Evolutionary conservation across 768 basidiomycete species (phyloP).

Genomic region (Suillus tomentosus): DNA sequence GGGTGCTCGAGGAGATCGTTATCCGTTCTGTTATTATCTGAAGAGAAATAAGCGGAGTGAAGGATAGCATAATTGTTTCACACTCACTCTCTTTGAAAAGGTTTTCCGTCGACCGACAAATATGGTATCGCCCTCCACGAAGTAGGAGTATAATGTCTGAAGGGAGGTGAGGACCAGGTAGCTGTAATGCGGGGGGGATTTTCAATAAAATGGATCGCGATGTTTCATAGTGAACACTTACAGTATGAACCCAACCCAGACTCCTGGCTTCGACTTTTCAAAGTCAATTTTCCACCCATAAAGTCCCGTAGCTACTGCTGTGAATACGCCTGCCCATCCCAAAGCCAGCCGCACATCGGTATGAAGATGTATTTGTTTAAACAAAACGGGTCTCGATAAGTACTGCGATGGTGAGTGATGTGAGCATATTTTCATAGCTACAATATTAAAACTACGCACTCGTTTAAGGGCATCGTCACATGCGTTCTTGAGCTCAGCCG

Average conservation of each 20-base stretch:
- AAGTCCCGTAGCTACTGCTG: constrained; percentile 78
- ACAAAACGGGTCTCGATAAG: constrained; percentile 76
- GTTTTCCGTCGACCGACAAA: constrained; percentile 91
- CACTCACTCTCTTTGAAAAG: constrained; percentile 78
- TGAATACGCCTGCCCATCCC: constrained; percentile 84
- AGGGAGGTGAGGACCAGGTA: constrained; percentile 72
- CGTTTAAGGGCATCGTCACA: constrained; percentile 91
- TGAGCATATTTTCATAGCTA: not conserved
- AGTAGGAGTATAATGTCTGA: constrained; percentile 83
- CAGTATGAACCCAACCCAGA: constrained; percentile 79
- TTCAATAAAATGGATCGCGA: constrained; percentile 2
- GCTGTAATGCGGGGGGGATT: constrained; percentile 40
- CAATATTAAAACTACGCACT: constrained; percentile 45
- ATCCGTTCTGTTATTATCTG: constrained; percentile 92
- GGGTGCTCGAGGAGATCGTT: constrained; percentile 70
- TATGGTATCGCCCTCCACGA: constrained; percentile 80
- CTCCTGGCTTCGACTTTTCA: constrained; percentile 79
- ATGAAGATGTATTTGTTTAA: constrained; percentile 84
- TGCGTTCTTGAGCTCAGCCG: constrained; percentile 65
- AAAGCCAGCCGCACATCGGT: constrained; percentile 86
- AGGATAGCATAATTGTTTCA: not conserved
- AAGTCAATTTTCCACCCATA: constrained; percentile 91
- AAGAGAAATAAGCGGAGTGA: constrained; percentile 9
- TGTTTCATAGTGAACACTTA: constrained; percentile 41
- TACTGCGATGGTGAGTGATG: constrained; percentile 50